Base-by-base conservation (phyloP, 805 yeast genomes). In the Scheffersomyces spartinae region DNA sequence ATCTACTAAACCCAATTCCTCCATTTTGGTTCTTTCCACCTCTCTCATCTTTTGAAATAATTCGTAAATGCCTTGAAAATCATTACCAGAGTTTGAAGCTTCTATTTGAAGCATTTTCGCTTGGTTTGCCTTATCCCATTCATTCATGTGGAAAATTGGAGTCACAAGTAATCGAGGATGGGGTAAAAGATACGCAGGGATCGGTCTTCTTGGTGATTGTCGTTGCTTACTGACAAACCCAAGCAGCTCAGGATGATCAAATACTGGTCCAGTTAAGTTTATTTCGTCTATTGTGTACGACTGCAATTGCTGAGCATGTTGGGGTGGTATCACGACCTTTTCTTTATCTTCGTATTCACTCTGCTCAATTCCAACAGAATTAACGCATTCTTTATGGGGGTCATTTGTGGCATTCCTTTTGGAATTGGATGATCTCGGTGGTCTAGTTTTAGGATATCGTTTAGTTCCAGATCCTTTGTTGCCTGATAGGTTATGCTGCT, bases 91-190 rank as follows among this genome's bases (percentile, higher is more conserved):
- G 22, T 45, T 48, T 8, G 43, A 45, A 4, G 40, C 34, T 38
- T 77, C 88, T 43, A 76, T 45, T 10, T 52, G 44, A 2, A 49
- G 36, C 75, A 85, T 67, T 31, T 55, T 59, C 17, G 52, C 49
- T 43, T 86, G 95, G 45, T 84, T 86, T n/a, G 58, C 47, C 16
- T 49, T 47, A 40, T 86, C 95, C 94, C 94, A 86, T 2, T 55
- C 57, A 43, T 66, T 52, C 18, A 49, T 64, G 2, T 25, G 26
- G 26, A 57, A 54, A 1, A 39, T 39, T 0, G 58, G 56, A 1
- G 61, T 51, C 13, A 33, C 39, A 13, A 61, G 36, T 12, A 52
- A 38, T 23, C 64, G 36, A 3, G 61, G 49, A 29, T 61, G 66
- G 6, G 35, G 36, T 18, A 50, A 33, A 24, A 61, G 38, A 33